Evolutionary conservation across 257 asterid species (phyloP).

Genomic region (Salvia rosmarinus): DNA sequence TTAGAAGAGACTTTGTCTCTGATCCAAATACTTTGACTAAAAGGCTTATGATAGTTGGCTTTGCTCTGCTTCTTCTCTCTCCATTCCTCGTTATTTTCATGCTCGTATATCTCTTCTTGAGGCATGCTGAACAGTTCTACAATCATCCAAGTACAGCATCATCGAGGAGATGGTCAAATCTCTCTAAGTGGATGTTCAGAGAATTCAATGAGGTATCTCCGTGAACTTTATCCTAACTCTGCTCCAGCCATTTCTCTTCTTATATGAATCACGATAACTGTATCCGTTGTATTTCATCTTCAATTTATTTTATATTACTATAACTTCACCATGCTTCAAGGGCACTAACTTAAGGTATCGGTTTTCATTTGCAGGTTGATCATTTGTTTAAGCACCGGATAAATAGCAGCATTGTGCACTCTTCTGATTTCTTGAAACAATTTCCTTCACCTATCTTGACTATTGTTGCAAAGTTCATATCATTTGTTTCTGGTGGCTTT

Average conservation of each 20-base stretch:
- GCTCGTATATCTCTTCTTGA: constrained; percentile 93
- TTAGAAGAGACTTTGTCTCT: constrained; percentile 81
- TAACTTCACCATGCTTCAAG: constrained; percentile 25
- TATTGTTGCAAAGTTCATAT: constrained; percentile 86
- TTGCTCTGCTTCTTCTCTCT: constrained; percentile 75
- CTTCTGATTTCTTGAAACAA: constrained; percentile 89
- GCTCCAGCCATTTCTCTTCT: background rate
- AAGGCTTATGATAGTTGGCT: constrained; percentile 92
- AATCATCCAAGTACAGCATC: constrained; percentile 96
- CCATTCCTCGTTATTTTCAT: constrained; percentile 96
- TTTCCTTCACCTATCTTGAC: constrained; percentile 90
- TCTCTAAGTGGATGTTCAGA: constrained; percentile 91
- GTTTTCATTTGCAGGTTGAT: constrained; percentile 64
- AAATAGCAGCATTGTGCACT: constrained; percentile 71
- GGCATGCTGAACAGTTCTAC: constrained; percentile 97
- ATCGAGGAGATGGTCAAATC: constrained; percentile 98
- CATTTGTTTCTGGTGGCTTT: constrained; percentile 97
- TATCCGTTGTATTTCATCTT: constrained; percentile 7
- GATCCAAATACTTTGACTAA: constrained; percentile 80
- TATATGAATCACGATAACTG: background rate
- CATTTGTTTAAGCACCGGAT: constrained; percentile 96
- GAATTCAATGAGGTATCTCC: constrained; percentile 92
- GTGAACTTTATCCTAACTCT: constrained; percentile 18
- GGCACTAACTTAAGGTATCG: constrained; percentile 13
- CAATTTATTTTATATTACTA: background rate